Base-by-base conservation (phyloP, 208 protist species). In the Acanthamoeba triangularis region DNA sequence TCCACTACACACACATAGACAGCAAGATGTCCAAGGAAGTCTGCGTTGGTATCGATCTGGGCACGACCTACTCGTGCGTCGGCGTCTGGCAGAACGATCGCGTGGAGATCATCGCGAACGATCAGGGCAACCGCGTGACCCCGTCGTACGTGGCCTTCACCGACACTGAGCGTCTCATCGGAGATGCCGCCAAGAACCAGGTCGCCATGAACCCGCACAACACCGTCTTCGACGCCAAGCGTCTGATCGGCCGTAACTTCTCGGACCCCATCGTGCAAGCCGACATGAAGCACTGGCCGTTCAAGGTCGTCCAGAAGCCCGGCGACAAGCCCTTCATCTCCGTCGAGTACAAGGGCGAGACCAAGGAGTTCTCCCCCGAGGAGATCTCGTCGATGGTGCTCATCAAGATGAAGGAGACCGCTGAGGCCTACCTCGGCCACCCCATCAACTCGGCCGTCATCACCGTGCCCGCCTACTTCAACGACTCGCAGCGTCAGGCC, bases 401-500 rank as follows among this genome's bases (percentile, higher is more conserved):
- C 5, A 63, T 78, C 25, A 99, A 99, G 96, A 98, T 99, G 96
- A 99, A 99, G 97, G 94, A 98, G 85, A 98, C 97, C 67, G 99
- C 99, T 13, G 99, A 99, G 97, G 96, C 96, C 2, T 99, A 99
- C 98, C 97, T 99, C 35, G 99, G 99, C 44, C 80, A 98, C 63
- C 93, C 95, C 8, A 98, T 99, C 44, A 98, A 90, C 41, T 97
- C 99, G 47, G 99, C 99, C 33, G 99, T 99, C 28, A 97, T 99
- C 44, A 99, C 99, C 3, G 99, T 99, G n/a, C 99, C 99, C 35
- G 99, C 99, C 54, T 99, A 99, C 96, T 99, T 99, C 97, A 99
- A 99, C 97, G 99, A 99, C 97, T 98, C 99, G 8, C 99, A 99
- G 98, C 97, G 99, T 72, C 99, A 99, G 98, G 99, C 99, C 16